Evolutionary conservation across 768 basidiomycete genomes (phyloP), one percentile per base, ranked within the genome.

Genomic region (Boletus rubescentipes): DNA sequence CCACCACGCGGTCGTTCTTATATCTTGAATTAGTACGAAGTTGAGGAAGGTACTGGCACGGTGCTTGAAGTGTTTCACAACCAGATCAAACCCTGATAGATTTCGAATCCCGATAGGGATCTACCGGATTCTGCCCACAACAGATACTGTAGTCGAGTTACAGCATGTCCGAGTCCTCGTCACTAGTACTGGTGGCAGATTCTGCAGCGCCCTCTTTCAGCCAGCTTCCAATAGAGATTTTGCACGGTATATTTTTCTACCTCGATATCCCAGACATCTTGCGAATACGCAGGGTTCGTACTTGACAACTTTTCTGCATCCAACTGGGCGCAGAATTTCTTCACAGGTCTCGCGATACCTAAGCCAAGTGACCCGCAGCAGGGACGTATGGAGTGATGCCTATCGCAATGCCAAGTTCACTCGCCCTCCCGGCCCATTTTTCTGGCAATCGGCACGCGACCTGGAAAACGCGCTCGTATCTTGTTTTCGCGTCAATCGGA

Each of bases 261-360:
- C 54, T 67, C 10, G 41, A 61, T 4, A 31, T 65, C 39, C 51
- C 54, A 14, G 64, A 63, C 14, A 49, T 65, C 46, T 10, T 60
- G 49, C 41, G 52, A 30, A 18, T 57, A 23, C 64, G 64, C 30
- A 55, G 26, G 44, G 64, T 63, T 34, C 7, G 63, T 59, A n/a
- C n/a, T n/a, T n/a, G n/a, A 14, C n/a, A 9, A 12, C 6, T 36
- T 30, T 36, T 9, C 2, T 31, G 15, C 31, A 37, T 46, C n/a
- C 35, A 26, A 45, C 16, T 21, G 9, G 30, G 6, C 3, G 9
- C 2, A 23, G 5, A 53, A 23, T 11, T 20, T 20, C 21, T 15
- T 41, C 18, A 5, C 42, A 63, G 59, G 62, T 61, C 32, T 54
- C 51, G 26, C 54, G 32, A 26, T 49, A 47, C 38, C 36, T 64